Base-by-base conservation (phyloP, 2,329 filamentous ascomycete genomes). In the Trematosphaeria pertusa region DNA sequence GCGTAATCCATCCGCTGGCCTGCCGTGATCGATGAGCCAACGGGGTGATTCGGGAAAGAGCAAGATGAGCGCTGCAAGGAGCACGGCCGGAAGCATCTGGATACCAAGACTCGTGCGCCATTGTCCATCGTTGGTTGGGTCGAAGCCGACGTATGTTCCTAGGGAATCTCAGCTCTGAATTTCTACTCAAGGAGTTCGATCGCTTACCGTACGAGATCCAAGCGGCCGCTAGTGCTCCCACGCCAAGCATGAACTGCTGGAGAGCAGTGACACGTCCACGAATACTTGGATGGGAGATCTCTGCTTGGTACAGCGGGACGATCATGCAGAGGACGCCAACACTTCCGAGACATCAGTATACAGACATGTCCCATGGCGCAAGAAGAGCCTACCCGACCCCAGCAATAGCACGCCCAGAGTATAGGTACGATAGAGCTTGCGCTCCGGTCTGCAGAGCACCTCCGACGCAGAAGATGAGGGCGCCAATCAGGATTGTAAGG, bases 161-260 rank as follows among this genome's bases (percentile, higher is more conserved):
- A 26, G 6, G 42, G 7, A 21, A 10, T 32, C n/a, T 50, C 36
- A 50, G 37, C 18, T 35, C 2, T 11, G 10, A 12, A 7, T 37
- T 17, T 11, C 5, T 11, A 11, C 32, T 2, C 19, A n/a, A 12
- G 11, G 12, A n/a, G 10, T n/a, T 20, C 7, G n/a, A 15, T n/a
- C 11, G 10, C 44, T 22, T 52, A 75, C 85, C 89, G 51, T 86
- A 93, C 0, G 84, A 85, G 37, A 88, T 83, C 88, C 88, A 91
- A 0, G 84, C 80, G 6, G 89, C 89, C 12, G 85, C 73, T 1
- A 94, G 79, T 12, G 87, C 77, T 46, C 89, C 89, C 20, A 93
- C 81, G 1, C 88, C 89, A 40, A 93, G 69, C 88, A 92, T 92
- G 64, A 92, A 91, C 61, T 92, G 89, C 68, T 92, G 89, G 3